Conservation (phyloP, 2,329 filamentous ascomycete genomes). For the Pseudogymnoascus sp. region DNA sequence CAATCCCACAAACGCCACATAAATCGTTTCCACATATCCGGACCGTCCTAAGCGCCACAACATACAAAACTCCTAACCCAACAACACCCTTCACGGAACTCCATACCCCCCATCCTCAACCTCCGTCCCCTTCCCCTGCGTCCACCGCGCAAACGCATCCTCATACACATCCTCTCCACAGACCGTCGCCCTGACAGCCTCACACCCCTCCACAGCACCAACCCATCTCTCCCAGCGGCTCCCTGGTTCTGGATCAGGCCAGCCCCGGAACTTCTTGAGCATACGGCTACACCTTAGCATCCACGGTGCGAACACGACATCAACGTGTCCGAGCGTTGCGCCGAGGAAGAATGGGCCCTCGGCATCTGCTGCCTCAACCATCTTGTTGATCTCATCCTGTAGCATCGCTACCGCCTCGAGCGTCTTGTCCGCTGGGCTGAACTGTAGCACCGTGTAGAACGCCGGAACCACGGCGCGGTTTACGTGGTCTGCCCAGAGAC, state of each 20-base stretch:
- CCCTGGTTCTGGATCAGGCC: constrained; percentile 30
- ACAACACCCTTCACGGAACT: background rate
- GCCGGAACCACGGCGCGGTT: constrained; percentile 60
- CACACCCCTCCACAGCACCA: constrained; percentile 32
- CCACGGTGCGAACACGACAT: constrained; percentile 35
- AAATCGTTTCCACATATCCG: background rate
- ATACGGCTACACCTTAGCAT: constrained; percentile 33
- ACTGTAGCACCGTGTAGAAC: constrained; percentile 48
- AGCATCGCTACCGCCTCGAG: constrained; percentile 53
- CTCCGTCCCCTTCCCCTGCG: background rate
- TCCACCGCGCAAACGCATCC: background rate
- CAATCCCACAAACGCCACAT: background rate
- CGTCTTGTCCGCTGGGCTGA: constrained; percentile 39
- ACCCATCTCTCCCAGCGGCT: constrained; percentile 33
- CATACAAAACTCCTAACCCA: constrained; percentile 3
- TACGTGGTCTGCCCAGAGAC: constrained; percentile 76
- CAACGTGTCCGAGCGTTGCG: constrained; percentile 30
- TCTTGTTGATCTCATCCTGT: constrained; percentile 52
- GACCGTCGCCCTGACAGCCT: constrained; percentile 30
- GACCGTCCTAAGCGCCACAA: background rate
- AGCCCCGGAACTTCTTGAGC: constrained; percentile 33
- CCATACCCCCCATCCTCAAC: constrained; percentile 6
- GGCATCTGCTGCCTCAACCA: constrained; percentile 30
- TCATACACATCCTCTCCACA: constrained; percentile 5
- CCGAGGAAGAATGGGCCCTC: constrained; percentile 32